Base-by-base conservation (phyloP, 345 rosid species). In the Cardamine resedifolia region DNA sequence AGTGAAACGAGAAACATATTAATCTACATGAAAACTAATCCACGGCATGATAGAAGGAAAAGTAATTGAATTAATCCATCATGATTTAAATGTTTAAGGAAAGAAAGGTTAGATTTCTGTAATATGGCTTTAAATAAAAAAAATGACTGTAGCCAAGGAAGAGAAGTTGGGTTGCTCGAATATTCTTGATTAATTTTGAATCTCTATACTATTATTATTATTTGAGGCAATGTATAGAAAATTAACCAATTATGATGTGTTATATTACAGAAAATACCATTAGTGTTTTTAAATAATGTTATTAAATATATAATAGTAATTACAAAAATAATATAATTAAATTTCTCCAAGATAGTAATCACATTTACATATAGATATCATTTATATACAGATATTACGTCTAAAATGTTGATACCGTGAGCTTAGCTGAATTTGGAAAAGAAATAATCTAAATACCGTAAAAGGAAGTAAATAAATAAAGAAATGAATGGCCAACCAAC, bases 1-100 rank as follows among this genome's bases (percentile, higher is more conserved):
- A 61, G 48, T 52, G 6, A 14, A 61, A 62, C 48, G 38, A 38
- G 47, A 68, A 67, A 58, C 64, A 68, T 31, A 7, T 33, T 62
- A 69, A 12, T 15, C 16, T 1, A 9, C 45, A n/a, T n/a, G 36
- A 62, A 62, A 68, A 70, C 11, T 30, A 55, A 63, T 76, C 69
- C 61, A 70, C 66, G 75, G 75, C 79, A 64, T 48, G 71, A 70
- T 45, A 76, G 60, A 26, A 56, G 75, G 79, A 63, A 76, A 69
- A 56, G 71, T 70, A 48, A 70, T 55, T 63, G 58, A 69, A 33
- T 27, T 68, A 47, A 57, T 31, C 7, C 15, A 65, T 65, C 60
- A 23, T 68, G 16, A 39, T 38, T 39, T 27, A 57, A 10, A 66
- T 58, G 28, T 58, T 38, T n/a, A 20, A 31, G 34, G 34, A 33